Base-by-base conservation (phyloP, 1,284 basidiomycete genomes). In the Afroboletus lepidellus region DNA sequence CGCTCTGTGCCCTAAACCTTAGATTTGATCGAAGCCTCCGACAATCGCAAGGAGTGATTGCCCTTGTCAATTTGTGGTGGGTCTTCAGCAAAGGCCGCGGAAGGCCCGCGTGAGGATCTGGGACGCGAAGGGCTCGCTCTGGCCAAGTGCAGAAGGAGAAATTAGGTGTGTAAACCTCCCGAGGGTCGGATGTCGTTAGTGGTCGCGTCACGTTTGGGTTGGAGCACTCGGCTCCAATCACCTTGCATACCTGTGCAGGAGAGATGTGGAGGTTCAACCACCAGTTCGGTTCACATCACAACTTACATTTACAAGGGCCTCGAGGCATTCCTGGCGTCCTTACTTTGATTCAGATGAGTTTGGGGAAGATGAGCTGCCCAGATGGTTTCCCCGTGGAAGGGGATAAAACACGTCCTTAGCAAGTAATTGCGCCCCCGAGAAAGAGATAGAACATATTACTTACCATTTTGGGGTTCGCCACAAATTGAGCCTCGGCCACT, bases 1-100 rank as follows among this genome's bases (percentile, higher is more conserved):
- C 23, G 34, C 30, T 38, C 16, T 49, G 49, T 42, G 33, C 43
- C 49, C 52, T 61, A 55, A 53, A 61, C 52, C 30, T 53, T 53
- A 23, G 46, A 63, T 57, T 45, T 18, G 24, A 41, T 39, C 41
- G 30, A 30, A 30, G 21, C 25, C 42, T 49, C 46, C 45, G 50
- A 45, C 5, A 41, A 48, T 63, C 44, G 48, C 55, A 50, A 34
- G 38, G 51, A 43, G 33, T 18, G 42, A 46, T 52, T 33, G 39
- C 50, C 56, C 51, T 60, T 42, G 32, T 43, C 20, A 36, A 46
- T 52, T 37, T 48, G 21, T 32, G 48, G 39, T 43, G 43, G 15
- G 43, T 33, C 41, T 30, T 24, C 32, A 24, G n/a, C 38, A n/a
- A 12, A 32, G 41, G 16, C 38, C 48, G 42, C 24, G 54, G 37